phyloP scores from a whole-genome alignment of 345 rosid species.

The Euphorbia peplus region DNA sequence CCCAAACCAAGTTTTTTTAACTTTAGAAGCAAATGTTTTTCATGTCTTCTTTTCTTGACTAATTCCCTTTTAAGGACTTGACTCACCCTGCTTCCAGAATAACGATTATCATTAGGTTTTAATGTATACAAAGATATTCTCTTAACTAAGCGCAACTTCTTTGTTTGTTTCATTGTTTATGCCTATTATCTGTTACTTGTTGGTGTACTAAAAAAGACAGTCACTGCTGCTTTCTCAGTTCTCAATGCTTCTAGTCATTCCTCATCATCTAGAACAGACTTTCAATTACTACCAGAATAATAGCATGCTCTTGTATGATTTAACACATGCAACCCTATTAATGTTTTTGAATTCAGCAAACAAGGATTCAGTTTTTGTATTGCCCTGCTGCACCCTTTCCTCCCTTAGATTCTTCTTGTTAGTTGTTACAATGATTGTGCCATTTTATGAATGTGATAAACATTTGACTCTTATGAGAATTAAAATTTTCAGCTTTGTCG shows the following conservation, averaged over 20 bases:
- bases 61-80: neutral
- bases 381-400: neutral
- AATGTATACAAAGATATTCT: neutral
- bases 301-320: neutral
- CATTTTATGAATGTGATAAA: neutral
- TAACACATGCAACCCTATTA: neutral
- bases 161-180: neutral
- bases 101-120: neutral
- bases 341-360: constrained; percentile 1
- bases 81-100: neutral
- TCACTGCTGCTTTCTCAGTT: neutral
- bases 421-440: neutral
- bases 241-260: neutral
- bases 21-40: neutral
- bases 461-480: constrained; percentile 16
- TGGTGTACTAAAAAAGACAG: neutral
- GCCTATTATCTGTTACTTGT: neutral
- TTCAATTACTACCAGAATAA: neutral
- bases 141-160: neutral
- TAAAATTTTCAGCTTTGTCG: constrained; percentile 14
- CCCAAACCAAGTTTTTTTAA: neutral
- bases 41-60: neutral
- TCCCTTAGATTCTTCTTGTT: neutral
- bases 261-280: neutral
- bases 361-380: neutral